A percentile compares a stretch with the other conserved stretches of the same genome.
Evolutionary conservation across 441 rosid species (phyloP).

Genomic region (Metrosideros polymorpha): DNA sequence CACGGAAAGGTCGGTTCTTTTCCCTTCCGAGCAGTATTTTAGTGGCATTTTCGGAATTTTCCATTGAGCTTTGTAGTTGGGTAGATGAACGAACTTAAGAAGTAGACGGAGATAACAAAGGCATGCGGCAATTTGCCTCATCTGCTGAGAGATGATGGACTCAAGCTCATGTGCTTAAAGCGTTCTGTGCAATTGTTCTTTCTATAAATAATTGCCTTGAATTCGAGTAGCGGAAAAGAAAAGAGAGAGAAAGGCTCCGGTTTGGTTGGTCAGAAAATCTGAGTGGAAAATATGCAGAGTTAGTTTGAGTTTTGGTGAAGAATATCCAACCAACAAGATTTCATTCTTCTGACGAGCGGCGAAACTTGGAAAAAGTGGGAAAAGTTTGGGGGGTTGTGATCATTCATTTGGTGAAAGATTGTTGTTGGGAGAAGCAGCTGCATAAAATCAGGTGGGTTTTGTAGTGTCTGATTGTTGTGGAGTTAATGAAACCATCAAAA

Average conservation of each 20-base stretch:
- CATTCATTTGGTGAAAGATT: not conserved
- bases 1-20: conserved; percentile 18
- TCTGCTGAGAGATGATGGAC: not conserved
- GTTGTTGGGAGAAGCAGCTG: not conserved
- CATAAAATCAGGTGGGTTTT: not conserved
- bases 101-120: conserved; percentile 38
- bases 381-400: not conserved
- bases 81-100: conserved; percentile 47
- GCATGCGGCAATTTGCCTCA: not conserved
- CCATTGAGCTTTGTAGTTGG: conserved; percentile 18
- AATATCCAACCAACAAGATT: conserved; percentile 27
- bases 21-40: not conserved
- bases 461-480: not conserved
- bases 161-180: not conserved
- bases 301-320: conserved; percentile 25
- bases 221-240: not conserved
- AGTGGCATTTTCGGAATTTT: not conserved
- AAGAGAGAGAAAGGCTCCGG: not conserved
- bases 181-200: not conserved
- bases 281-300: not conserved
- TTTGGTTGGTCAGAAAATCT: conserved; percentile 24
- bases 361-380: conserved; percentile 8
- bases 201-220: not conserved
- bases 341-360: conserved; percentile 12
- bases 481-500: not conserved